phyloP scores from a whole-genome alignment of 169 alveolate species.

The Toxoplasma gondii region DNA sequence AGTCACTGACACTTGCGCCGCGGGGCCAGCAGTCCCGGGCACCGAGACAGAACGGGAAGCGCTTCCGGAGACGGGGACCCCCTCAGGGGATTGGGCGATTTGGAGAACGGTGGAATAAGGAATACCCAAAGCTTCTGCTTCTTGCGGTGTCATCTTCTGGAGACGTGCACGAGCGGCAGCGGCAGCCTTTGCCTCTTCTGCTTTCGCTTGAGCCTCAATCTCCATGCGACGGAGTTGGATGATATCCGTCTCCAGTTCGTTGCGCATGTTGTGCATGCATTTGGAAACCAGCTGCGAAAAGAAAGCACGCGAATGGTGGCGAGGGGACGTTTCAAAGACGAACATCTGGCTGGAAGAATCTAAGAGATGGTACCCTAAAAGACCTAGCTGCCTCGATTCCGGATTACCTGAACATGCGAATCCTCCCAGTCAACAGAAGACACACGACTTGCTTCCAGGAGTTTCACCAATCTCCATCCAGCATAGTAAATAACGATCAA shows the following conservation, averaged over 20 bases:
- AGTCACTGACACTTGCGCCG: background rate
- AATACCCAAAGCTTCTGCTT: constrained; percentile 18
- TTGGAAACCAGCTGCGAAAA: constrained; percentile 34
- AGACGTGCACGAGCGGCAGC: constrained; percentile 32
- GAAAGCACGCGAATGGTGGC: background rate
- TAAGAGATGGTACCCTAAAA: background rate
- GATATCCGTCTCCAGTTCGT: constrained; percentile 26
- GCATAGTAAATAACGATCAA: too few species aligned
- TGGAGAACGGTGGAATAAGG: background rate
- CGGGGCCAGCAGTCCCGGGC: background rate
- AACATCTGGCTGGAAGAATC: background rate
- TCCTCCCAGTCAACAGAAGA: too few species aligned
- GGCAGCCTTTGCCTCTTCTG: constrained; percentile 30
- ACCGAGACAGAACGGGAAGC: background rate
- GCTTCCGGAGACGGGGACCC: background rate
- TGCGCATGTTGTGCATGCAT: constrained; percentile 49
- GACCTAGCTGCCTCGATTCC: background rate
- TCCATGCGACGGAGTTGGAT: constrained; percentile 10
- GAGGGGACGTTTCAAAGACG: background rate
- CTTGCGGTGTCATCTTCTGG: constrained; percentile 12
- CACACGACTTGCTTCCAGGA: too few species aligned
- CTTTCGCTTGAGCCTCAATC: background rate
- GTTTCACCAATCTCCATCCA: too few species aligned
- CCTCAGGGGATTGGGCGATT: background rate
- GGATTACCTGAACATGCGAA: background rate